Conservation (phyloP, 2,329 filamentous ascomycete genomes). For the Aspergillus ochraceus region DNA sequence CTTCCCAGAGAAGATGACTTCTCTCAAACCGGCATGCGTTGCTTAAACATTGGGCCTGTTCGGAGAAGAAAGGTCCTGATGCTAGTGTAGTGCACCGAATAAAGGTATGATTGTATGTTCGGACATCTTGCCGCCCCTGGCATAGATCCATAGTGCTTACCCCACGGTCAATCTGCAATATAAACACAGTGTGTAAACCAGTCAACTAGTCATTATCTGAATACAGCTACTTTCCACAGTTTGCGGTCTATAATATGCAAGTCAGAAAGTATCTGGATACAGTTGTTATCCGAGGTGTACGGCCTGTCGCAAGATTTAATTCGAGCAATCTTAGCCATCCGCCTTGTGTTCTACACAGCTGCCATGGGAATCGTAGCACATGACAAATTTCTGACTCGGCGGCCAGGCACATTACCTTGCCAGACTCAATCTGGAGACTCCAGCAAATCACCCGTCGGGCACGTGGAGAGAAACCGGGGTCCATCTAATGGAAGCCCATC, state of each 20-base stretch:
- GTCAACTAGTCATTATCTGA: too few relatives aligned
- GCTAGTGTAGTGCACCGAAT: neutral
- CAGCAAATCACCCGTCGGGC: conserved; percentile 13
- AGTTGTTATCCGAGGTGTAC: neutral
- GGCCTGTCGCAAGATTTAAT: neutral
- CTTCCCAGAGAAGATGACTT: neutral
- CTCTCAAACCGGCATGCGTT: neutral
- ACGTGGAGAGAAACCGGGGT: conserved; percentile 13
- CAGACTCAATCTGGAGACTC: conserved; percentile 8
- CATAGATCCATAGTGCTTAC: too few relatives aligned
- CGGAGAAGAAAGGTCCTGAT: neutral
- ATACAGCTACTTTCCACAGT: too few relatives aligned
- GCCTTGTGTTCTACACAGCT: neutral
- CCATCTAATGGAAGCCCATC: conserved; percentile 8
- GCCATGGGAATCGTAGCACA: neutral
- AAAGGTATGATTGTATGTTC: too few relatives aligned
- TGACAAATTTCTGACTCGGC: neutral
- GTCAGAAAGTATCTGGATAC: neutral
- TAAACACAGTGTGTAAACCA: too few relatives aligned
- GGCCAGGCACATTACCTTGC: neutral
- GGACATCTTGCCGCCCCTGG: too few relatives aligned
- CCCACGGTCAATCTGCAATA: too few relatives aligned
- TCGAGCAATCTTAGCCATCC: neutral
- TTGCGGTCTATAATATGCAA: neutral
- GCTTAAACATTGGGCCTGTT: neutral